Conservation (phyloP, 257 asterid genomes). For the Solanum pinnatisectum region DNA sequence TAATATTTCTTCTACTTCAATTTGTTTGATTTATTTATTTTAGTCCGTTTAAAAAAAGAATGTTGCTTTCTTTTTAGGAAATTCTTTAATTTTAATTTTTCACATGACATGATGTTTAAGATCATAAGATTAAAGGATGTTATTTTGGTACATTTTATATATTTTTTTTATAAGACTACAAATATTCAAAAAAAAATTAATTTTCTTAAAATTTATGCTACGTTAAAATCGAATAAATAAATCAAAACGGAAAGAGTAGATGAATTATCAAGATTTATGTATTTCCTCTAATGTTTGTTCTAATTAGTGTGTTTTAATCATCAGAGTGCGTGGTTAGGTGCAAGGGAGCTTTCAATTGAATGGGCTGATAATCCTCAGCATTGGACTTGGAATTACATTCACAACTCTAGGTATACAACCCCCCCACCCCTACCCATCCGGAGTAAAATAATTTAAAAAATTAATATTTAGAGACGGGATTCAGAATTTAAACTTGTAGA, state of each 20-base stretch:
- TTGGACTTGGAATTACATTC: neutral
- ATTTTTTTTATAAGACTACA: neutral
- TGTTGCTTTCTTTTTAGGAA: too few relatives aligned
- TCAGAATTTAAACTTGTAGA: fast-evolving
- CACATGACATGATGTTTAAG: too few relatives aligned
- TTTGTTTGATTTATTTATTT: neutral
- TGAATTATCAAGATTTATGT: neutral
- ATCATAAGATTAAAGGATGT: too few relatives aligned
- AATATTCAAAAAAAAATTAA: neutral
- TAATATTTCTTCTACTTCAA: neutral
- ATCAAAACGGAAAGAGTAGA: neutral
- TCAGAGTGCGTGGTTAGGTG: neutral
- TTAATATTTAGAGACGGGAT: neutral
- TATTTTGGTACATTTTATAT: too few relatives aligned
- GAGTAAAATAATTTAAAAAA: neutral
- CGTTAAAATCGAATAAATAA: neutral
- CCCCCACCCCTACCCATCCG: neutral
- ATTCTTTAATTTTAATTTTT: too few relatives aligned
- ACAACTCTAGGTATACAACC: neutral
- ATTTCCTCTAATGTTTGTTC: neutral
- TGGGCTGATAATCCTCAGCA: neutral
- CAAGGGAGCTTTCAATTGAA: neutral
- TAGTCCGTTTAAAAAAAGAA: too few relatives aligned
- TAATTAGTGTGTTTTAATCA: neutral
- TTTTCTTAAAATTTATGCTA: too few relatives aligned